Percentiles rank a stretch among this genome's conserved stretches.
These are phyloP conservation scores for Pyrenophora seminiperda DNA, from an alignment of 2,329 filamentous ascomycete genomes.

Conservation along the genomic window DNA sequence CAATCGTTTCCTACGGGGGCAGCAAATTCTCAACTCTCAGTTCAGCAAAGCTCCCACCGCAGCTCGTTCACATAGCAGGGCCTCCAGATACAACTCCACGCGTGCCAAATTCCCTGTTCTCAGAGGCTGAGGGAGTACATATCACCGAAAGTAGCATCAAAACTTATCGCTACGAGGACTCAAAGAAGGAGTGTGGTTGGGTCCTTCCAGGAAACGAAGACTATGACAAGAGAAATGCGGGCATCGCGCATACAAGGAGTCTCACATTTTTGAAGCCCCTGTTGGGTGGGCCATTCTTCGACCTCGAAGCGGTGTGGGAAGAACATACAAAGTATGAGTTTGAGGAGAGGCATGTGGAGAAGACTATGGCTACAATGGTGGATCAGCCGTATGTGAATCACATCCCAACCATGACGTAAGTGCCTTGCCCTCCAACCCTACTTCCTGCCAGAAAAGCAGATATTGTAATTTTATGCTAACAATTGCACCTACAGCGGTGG, in stretches of 20 bases:
- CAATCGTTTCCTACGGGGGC: slow-evolving; percentile 41
- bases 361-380: slow-evolving; percentile 83
- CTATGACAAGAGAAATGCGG: slow-evolving; percentile 58
- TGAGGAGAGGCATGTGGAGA: slow-evolving; percentile 67
- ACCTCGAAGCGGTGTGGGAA: slow-evolving; percentile 79
- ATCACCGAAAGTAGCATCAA: slow-evolving; percentile 25
- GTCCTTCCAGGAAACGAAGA: slow-evolving; percentile 34
- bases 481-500: slow-evolving; percentile 56
- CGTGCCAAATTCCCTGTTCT: slow-evolving; percentile 29
- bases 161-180: slow-evolving; percentile 33
- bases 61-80: slow-evolving; percentile 39
- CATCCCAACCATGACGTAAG: slow-evolving; percentile 65
- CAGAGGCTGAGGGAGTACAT: slow-evolving; percentile 13
- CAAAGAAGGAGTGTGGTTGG: slow-evolving; percentile 33
- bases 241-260: slow-evolving; percentile 69
- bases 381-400: slow-evolving; percentile 80
- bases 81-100: slow-evolving; percentile 22
- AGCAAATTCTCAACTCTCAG: slow-evolving; percentile 35
- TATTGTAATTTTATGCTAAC: not conserved
- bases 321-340: slow-evolving; percentile 78
- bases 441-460: too few relatives aligned
- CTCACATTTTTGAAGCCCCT: slow-evolving; percentile 68
- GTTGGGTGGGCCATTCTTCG: slow-evolving; percentile 69
- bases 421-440: not conserved
- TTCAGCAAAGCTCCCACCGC: slow-evolving; percentile 28